Conservation (phyloP, 2,329 filamentous ascomycete species). For the Aspergillus aculeatinus region DNA sequence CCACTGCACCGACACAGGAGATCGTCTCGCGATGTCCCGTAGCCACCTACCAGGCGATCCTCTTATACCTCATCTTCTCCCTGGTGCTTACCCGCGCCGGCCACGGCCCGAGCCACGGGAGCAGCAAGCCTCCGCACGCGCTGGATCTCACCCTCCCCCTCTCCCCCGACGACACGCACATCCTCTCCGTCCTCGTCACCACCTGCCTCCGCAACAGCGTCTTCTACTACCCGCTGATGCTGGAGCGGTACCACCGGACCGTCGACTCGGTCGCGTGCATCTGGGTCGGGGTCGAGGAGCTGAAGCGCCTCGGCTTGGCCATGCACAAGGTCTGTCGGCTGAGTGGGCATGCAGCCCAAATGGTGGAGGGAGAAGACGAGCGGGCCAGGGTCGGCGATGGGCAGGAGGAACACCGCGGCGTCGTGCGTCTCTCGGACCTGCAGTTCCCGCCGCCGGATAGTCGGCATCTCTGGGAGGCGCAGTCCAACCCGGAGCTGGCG, state of each 20-base stretch:
- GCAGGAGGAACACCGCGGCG: neutral
- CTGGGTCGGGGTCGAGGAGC: constrained; percentile 26
- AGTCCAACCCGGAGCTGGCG: constrained; percentile 10
- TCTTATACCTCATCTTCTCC: constrained; percentile 30
- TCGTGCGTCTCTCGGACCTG: constrained; percentile 18
- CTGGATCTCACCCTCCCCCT: constrained; percentile 8
- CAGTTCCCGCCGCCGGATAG: constrained; percentile 19
- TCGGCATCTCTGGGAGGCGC: constrained; percentile 10
- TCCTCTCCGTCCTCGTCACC: constrained; percentile 21
- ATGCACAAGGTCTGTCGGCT: constrained; percentile 22
- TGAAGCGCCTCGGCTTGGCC: constrained; percentile 25
- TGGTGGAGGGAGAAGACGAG: too few relatives aligned
- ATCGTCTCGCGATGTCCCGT: constrained; percentile 23
- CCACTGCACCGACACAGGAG: neutral
- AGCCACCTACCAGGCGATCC: constrained; percentile 29
- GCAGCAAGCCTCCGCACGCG: neutral
- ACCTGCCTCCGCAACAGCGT: constrained; percentile 22
- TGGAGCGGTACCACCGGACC: constrained; percentile 13
- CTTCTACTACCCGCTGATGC: constrained; percentile 27
- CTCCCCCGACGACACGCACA: constrained; percentile 9
- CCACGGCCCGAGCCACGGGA: too few relatives aligned
- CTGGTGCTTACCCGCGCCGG: constrained; percentile 3
- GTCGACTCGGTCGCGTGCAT: constrained; percentile 19
- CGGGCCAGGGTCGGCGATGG: neutral
- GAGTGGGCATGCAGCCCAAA: neutral